A percentile compares a stretch with the other conserved stretches of the same genome.
Conservation (phyloP, 306 rosid species). For the Casuarina cunninghamiana region DNA sequence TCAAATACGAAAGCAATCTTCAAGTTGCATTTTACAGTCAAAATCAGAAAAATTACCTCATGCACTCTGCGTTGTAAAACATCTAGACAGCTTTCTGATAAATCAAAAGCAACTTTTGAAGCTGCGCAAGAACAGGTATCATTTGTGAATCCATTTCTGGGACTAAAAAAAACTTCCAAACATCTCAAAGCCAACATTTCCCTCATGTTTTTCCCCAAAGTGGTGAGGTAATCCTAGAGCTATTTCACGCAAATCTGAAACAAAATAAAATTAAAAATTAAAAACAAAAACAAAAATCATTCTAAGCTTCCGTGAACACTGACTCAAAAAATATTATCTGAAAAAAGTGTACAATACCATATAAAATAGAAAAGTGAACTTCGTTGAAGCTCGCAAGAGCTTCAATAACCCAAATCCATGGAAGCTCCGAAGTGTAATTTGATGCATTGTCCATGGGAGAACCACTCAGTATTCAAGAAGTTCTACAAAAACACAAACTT, state of each 20-base stretch:
- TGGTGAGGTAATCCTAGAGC: slow-evolving; percentile 42
- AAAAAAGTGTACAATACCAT: slow-evolving; percentile 25
- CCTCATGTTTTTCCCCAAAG: slow-evolving; percentile 36
- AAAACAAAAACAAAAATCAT: not conserved
- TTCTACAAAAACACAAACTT: slow-evolving; percentile 11
- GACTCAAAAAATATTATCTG: not conserved
- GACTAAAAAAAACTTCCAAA: slow-evolving; percentile 55
- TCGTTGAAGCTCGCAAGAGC: slow-evolving; percentile 49
- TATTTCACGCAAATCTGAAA: slow-evolving; percentile 47
- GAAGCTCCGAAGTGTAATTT: slow-evolving; percentile 32
- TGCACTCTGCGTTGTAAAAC: slow-evolving; percentile 46
- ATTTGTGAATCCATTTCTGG: slow-evolving; percentile 8
- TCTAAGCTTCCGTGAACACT: not conserved
- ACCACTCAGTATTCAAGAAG: slow-evolving; percentile 11
- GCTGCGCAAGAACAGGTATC: slow-evolving; percentile 30
- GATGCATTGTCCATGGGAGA: slow-evolving; percentile 38
- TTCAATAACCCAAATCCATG: slow-evolving; percentile 76
- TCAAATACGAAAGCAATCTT: slow-evolving; percentile 6
- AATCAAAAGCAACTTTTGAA: slow-evolving; percentile 46
- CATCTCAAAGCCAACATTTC: slow-evolving; percentile 72
- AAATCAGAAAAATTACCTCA: slow-evolving; percentile 45
- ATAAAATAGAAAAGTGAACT: slow-evolving; percentile 38
- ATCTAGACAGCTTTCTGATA: slow-evolving; percentile 43
- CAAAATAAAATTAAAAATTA: not conserved
- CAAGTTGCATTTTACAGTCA: not conserved